A percentile compares a stretch with the other conserved stretches of the same genome.
Evolutionary conservation across 1,139 yeast species (phyloP).

Genomic region (Lodderomyces elongisporus): DNA sequence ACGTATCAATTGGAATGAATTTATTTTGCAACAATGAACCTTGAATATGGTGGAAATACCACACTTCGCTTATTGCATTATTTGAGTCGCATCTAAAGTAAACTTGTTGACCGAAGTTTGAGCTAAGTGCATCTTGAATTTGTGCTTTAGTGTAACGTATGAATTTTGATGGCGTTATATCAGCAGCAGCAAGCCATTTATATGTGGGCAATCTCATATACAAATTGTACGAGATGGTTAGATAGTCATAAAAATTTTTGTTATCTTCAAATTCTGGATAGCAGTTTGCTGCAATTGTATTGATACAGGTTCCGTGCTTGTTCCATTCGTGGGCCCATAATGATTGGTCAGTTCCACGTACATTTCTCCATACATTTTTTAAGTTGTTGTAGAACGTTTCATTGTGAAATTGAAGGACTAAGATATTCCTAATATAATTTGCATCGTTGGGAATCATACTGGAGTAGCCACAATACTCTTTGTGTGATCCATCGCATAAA

Average conservation of each 20-base stretch:
- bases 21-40: constrained; percentile 69
- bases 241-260: constrained; percentile 76
- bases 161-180: constrained; percentile 60
- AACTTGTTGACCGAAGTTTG: constrained; percentile 57
- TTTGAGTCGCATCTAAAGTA: constrained; percentile 59
- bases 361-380: constrained; percentile 69
- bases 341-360: constrained; percentile 62
- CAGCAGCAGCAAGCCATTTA: constrained; percentile 58
- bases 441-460: constrained; percentile 37
- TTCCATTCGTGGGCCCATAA: constrained; percentile 93
- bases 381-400: constrained; percentile 51
- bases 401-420: constrained; percentile 45
- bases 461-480: constrained; percentile 61
- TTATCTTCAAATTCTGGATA: constrained; percentile 32
- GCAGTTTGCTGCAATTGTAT: constrained; percentile 70
- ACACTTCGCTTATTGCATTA: constrained; percentile 72
- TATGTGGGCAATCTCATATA: constrained; percentile 66
- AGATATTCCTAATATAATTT: constrained; percentile 45
- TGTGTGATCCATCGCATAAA: constrained; percentile 39
- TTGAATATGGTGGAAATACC: constrained; percentile 79
- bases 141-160: constrained; percentile 60
- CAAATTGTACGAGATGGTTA: constrained; percentile 56
- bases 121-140: constrained; percentile 57
- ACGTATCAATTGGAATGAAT: constrained; percentile 61
- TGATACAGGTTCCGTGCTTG: constrained; percentile 92